Evolutionary conservation across 768 basidiomycete genomes (phyloP).

Genomic region (Tricholoma furcatifolium): DNA sequence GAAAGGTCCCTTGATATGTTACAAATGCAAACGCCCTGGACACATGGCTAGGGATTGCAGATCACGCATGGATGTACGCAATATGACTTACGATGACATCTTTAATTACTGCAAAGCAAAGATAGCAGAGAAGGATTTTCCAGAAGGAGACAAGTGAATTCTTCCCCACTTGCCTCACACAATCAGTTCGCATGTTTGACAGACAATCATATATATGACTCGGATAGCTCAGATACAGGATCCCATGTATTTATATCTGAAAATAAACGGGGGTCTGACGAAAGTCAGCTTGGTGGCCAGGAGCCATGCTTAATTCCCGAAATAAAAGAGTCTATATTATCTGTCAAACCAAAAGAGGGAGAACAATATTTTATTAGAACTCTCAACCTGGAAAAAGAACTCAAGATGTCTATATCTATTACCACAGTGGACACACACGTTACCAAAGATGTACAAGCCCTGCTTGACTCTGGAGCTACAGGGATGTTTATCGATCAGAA

Average conservation of each 20-base stretch:
- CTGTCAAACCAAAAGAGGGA: neutral
- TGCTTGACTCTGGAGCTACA: neutral
- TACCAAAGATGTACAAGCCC: neutral
- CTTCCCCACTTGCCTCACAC: neutral
- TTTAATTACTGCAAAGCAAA: neutral
- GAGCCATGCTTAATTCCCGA: neutral
- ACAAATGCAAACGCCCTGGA: neutral
- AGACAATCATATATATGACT: neutral
- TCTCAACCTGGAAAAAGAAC: neutral
- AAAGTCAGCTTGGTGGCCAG: neutral
- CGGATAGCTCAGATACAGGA: neutral
- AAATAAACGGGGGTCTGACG: neutral
- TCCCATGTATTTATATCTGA: neutral
- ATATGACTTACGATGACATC: neutral
- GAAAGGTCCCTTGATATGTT: neutral
- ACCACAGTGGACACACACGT: neutral
- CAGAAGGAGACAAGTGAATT: neutral
- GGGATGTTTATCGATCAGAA: slow-evolving; percentile 1
- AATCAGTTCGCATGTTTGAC: neutral
- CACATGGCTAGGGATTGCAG: neutral
- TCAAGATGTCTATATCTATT: neutral
- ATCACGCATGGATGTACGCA: neutral
- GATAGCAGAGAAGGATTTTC: neutral
- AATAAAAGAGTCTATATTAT: neutral
- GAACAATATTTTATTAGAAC: neutral